A percentile compares a stretch with the other conserved stretches of the same genome.
phyloP scores from a whole-genome alignment of 1,139 yeast genomes.

The Eremothecium cymbalariae region DNA sequence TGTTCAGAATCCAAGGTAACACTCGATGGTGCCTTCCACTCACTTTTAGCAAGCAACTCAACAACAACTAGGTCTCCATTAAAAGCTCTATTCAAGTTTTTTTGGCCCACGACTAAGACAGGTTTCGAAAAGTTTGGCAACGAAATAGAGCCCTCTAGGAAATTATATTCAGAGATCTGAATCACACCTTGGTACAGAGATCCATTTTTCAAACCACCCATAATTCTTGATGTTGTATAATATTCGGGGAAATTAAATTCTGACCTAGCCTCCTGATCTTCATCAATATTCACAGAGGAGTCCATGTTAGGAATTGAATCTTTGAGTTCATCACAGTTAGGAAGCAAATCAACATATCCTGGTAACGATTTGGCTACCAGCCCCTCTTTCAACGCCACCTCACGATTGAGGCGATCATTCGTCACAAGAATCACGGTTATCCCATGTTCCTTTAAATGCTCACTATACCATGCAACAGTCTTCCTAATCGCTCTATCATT shows the following conservation, averaged over 20 bases:
- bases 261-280: slow-evolving; percentile 29
- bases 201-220: slow-evolving; percentile 88
- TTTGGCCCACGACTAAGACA: slow-evolving; percentile 70
- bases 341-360: slow-evolving; percentile 62
- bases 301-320: slow-evolving; percentile 68
- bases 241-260: slow-evolving; percentile 70
- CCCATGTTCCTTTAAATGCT: slow-evolving; percentile 47
- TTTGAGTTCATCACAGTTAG: slow-evolving; percentile 66
- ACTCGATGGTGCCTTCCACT: slow-evolving; percentile 84
- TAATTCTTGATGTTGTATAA: slow-evolving; percentile 68
- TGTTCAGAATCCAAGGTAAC: slow-evolving; percentile 70
- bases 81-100: slow-evolving; percentile 80
- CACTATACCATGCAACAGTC: slow-evolving; percentile 61
- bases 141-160: slow-evolving; percentile 77
- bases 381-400: slow-evolving; percentile 48
- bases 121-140: slow-evolving; percentile 75
- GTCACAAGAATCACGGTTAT: slow-evolving; percentile 61
- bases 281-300: slow-evolving; percentile 22
- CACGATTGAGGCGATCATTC: slow-evolving; percentile 64
- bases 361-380: slow-evolving; percentile 49
- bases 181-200: slow-evolving; percentile 80
- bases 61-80: slow-evolving; percentile 89
- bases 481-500: slow-evolving; percentile 86
- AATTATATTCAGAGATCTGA: slow-evolving; percentile 75
- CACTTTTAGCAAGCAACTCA: slow-evolving; percentile 73